Base-by-base conservation (phyloP, 345 rosid species). In the Populus davidiana region DNA sequence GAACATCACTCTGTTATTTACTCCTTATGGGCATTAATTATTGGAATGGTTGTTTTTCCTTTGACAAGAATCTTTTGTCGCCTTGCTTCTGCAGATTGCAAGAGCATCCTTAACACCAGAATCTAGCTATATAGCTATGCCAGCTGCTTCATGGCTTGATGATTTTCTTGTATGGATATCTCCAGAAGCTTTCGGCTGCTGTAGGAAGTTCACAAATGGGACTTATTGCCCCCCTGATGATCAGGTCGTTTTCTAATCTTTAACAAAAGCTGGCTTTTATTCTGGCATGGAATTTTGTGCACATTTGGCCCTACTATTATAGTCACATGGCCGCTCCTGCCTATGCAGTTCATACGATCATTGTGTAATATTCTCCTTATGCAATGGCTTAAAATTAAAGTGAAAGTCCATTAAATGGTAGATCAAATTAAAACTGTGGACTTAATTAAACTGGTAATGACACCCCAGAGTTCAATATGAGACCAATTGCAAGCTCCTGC, bases 101-200 rank as follows among this genome's bases (percentile, higher is more conserved):
- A 92, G 88, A 79, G 97, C 92, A 82, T 96, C 99, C 27, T 84
- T 89, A 81, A 82, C 83, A 47, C 94, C 99, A 61, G 86, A 91
- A 82, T 87, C 91, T 81, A 96, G 95, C 89, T 90, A 90, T 82
- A 90, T 96, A 82, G 99, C 99, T 70, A 96, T 91, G 90, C 97
- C 98, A 83, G 98, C 99, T 77, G 99, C 99, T 85, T 93, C 99
- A 29, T 96, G 98, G 99, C 94, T 96, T 20, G 99, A 96, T 82
- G 99, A 96, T 85, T 92, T 93, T 86, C 97, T 96, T 66, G 97
- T 93, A 67, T 96, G 99, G 99, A 74, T 96, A 80, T 96, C 98
- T 80, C 99, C 99, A 1, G 98, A 96, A 86, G 99, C 99, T 72
- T 96, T 93, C 83, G 98, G 98, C 68, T 96, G 99, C 84, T 96